A percentile compares a stretch with the other conserved stretches of the same genome.
phyloP scores from a whole-genome alignment of 2,329 filamentous ascomycete species.

The Pleomassaria siparia region DNA sequence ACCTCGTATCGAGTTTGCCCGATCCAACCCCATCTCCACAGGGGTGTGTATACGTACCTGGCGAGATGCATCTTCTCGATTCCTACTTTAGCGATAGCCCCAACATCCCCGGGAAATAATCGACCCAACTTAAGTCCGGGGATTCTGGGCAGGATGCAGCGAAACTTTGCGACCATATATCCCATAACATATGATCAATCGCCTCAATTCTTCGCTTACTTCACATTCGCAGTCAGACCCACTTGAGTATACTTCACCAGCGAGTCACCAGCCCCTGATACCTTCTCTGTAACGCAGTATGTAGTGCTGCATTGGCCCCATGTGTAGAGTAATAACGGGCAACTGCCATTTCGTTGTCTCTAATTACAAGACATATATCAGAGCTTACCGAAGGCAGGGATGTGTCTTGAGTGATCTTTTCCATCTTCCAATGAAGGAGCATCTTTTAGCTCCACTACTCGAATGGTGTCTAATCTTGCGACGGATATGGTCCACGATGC shows the following conservation, averaged over 20 bases:
- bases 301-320: neutral
- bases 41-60: neutral
- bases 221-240: neutral
- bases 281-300: neutral
- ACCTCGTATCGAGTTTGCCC: neutral
- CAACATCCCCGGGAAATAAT: neutral
- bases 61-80: neutral
- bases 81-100: neutral
- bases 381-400: neutral
- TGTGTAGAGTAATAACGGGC: neutral
- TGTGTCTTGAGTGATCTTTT: neutral
- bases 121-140: neutral
- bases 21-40: neutral
- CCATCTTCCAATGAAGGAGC: neutral
- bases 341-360: neutral
- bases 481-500: neutral
- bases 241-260: neutral
- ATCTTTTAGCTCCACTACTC: neutral
- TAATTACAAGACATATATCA: neutral
- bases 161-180: neutral
- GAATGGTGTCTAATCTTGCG: neutral
- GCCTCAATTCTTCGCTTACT: neutral
- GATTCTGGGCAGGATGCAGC: neutral
- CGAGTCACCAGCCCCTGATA: neutral
- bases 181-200: neutral